Percentiles rank a stretch among this genome's conserved stretches.
These are phyloP conservation scores for Chrysoporthe deuterocubensis DNA, from an alignment of 2,329 filamentous ascomycete genomes.

Conservation along the genomic window DNA sequence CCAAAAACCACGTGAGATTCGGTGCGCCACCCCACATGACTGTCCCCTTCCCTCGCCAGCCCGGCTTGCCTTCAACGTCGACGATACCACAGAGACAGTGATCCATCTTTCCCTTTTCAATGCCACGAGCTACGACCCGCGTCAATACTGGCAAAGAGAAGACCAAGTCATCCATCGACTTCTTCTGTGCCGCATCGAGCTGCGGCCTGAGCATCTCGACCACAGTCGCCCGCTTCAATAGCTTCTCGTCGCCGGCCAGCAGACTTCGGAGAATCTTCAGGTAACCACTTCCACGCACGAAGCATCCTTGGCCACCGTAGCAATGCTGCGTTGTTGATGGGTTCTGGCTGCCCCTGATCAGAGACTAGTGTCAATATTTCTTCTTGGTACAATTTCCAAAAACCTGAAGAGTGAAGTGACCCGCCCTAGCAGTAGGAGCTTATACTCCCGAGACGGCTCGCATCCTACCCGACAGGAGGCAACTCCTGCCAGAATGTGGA, in stretches of 20 bases:
- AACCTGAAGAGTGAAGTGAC: no score
- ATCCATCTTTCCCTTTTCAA: conserved; percentile 37
- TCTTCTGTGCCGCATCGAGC: conserved; percentile 39
- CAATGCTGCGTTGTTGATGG: conserved; percentile 41
- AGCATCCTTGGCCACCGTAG: conserved; percentile 51
- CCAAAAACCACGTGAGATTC: conserved; percentile 53
- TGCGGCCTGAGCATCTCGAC: conserved; percentile 53
- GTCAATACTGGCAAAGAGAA: conserved; percentile 40
- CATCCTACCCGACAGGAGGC: not conserved
- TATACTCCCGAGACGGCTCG: not conserved
- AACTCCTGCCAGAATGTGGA: not conserved
- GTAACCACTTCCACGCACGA: conserved; percentile 45
- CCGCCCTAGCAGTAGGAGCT: no score
- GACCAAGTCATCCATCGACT: conserved; percentile 33
- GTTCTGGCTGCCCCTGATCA: conserved; percentile 33
- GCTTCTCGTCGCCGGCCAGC: conserved; percentile 51
- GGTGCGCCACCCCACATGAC: conserved; percentile 52
- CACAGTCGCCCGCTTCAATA: conserved; percentile 48
- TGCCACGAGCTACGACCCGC: conserved; percentile 32
- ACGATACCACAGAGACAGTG: conserved; percentile 48
- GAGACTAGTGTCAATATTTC: not conserved
- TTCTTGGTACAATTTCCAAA: not conserved
- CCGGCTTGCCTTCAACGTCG: conserved; percentile 44
- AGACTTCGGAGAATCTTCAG: conserved; percentile 51
- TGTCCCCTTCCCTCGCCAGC: conserved; percentile 48